Evolutionary conservation across 805 yeast species (phyloP).

Genomic region (Hemisphaericaspora nanyangensis): DNA sequence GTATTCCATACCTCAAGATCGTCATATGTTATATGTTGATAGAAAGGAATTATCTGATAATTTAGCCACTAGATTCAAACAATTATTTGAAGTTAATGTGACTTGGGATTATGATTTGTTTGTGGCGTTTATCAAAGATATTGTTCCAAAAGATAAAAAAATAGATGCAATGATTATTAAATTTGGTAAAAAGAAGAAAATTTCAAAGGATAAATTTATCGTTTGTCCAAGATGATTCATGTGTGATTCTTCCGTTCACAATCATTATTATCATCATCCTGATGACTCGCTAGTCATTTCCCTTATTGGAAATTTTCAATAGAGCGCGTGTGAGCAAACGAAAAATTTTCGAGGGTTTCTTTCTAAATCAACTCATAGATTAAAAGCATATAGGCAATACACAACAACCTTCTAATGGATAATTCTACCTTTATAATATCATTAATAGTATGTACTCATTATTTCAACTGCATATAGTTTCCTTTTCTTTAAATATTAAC

Average conservation of each 20-base stretch:
- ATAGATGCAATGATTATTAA: conserved; percentile 35
- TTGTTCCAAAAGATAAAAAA: conserved; percentile 33
- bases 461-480: no score
- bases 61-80: conserved; percentile 22
- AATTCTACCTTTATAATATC: conserved; percentile 26
- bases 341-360: neutral
- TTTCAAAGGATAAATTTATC: conserved; percentile 27
- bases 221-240: conserved; percentile 19
- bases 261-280: neutral
- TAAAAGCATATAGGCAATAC: no score
- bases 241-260: neutral
- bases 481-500: no score
- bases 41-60: conserved; percentile 42
- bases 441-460: conserved; percentile 26
- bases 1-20: conserved; percentile 45
- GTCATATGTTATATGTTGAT: conserved; percentile 52
- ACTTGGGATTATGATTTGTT: conserved; percentile 41
- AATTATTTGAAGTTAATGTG: conserved; percentile 25
- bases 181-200: conserved; percentile 31
- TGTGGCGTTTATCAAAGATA: conserved; percentile 27
- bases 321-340: no score
- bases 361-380: neutral
- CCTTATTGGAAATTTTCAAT: neutral
- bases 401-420: no score
- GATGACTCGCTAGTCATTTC: neutral